Percentiles rank a stretch among this genome's conserved stretches.
Evolutionary conservation across 2,329 filamentous ascomycete species (phyloP).

Genomic region (Nakataea oryzae): DNA sequence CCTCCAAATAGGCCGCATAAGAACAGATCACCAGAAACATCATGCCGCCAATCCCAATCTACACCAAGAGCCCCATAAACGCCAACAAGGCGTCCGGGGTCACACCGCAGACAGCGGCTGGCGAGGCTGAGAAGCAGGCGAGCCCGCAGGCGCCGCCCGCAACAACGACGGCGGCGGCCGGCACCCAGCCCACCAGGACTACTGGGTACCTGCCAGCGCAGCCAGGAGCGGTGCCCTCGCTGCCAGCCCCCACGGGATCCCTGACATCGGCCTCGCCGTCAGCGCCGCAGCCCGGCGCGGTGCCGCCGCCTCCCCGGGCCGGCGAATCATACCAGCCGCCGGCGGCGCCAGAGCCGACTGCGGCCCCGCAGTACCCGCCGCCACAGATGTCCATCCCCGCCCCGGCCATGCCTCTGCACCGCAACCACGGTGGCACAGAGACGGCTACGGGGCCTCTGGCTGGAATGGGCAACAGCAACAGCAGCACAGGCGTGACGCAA

Average conservation of each 20-base stretch:
- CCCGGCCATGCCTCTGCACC: constrained; percentile 27
- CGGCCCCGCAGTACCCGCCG: constrained; percentile 23
- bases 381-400: constrained; percentile 42
- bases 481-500: constrained; percentile 7
- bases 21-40: constrained; percentile 8
- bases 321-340: constrained; percentile 25
- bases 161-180: constrained; percentile 17
- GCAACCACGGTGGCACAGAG: constrained; percentile 32
- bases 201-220: constrained; percentile 27
- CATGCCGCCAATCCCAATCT: constrained; percentile 54
- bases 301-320: constrained; percentile 42
- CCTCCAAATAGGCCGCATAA: not conserved
- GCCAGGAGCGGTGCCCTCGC: constrained; percentile 33
- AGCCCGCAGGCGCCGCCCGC: constrained; percentile 13
- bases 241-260: constrained; percentile 31
- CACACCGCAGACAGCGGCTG: constrained; percentile 33
- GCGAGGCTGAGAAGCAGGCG: constrained; percentile 6
- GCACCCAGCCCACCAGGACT: constrained; percentile 14
- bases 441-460: constrained; percentile 20
- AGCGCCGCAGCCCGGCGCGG: constrained; percentile 46
- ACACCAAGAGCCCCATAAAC: constrained; percentile 48
- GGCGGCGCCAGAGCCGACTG: constrained; percentile 24
- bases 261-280: constrained; percentile 26
- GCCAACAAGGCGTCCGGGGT: constrained; percentile 39
- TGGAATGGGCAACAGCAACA: not conserved